Base-by-base conservation (phyloP, 1,284 basidiomycete species). In the Volvariella volvacea region DNA sequence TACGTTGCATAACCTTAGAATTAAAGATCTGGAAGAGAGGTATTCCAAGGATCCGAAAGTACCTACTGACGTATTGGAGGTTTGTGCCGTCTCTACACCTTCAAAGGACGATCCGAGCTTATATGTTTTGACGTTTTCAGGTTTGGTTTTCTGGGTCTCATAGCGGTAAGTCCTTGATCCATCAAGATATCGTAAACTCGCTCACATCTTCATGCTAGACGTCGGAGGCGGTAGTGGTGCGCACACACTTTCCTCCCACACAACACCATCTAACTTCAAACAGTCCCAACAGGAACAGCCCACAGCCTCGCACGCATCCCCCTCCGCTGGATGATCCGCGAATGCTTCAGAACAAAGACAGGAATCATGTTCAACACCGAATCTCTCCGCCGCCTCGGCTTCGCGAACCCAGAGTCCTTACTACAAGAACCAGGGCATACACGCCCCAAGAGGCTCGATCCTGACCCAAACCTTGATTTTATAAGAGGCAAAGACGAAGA, bases 131-230 rank as follows among this genome's bases (percentile, higher is more conserved):
- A 2, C 37, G 33, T n/a, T n/a, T n/a, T 14, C 46, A 65, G 63
- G 62, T 67, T 2, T 75, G 73, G 71, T 76, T 75, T 47, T 58
- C 70, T 14, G 71, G 74, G 3, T 70, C 66, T 48, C 73, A 76
- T 51, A 68, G 70, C 50, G 72, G 74, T 74, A 56, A 39, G 70
- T 61, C 36, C n/a, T 12, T 14, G 17, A 25, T 17, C 14, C 16
- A 22, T 2, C 32, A 15, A 14, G 4, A n/a, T 16, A 15, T 22
- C 37, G 8, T 21, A 25, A 20, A 10, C 7, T 39, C 8, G 15
- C 8, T n/a, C n/a, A n/a, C n/a, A n/a, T 10, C 12, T 22, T 21
- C 38, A 40, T 21, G 40, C 10, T 38, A 65, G 64, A 65, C 48
- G 53, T 65, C 17, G 65, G 63, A 4, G 64, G 62, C 31, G 65